phyloP scores from a whole-genome alignment of 2,329 filamentous ascomycete species.

The Pseudocercospora eumusae region DNA sequence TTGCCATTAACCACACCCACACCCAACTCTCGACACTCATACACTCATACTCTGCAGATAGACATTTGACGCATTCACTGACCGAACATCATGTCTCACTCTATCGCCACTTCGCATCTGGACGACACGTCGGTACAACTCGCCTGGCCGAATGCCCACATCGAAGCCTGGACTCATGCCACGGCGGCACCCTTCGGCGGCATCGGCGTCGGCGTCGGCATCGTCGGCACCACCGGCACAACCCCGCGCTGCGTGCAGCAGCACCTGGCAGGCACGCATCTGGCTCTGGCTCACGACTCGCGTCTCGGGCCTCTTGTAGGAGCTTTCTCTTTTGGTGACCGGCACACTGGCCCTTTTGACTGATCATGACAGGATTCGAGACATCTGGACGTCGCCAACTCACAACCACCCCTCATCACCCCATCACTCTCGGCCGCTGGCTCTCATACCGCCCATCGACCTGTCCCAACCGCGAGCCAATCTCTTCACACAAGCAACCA shows the following conservation, averaged over 20 bases:
- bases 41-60: neutral
- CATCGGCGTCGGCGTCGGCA: conserved; percentile 10
- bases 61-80: conserved; percentile 12
- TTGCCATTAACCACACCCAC: neutral
- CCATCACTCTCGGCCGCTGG: conserved; percentile 19
- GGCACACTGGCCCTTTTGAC: conserved; percentile 22
- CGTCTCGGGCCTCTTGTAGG: conserved; percentile 27
- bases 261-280: conserved; percentile 13
- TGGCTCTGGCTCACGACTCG: conserved; percentile 13
- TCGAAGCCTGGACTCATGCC: conserved; percentile 1
- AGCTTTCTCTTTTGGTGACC: conserved; percentile 21
- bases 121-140: neutral
- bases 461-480: conserved; percentile 17
- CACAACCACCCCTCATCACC: conserved; percentile 22
- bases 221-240: conserved; percentile 6
- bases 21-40: neutral
- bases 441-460: conserved; percentile 18
- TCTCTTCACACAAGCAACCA: conserved; percentile 18
- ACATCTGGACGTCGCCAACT: conserved; percentile 19
- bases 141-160: neutral
- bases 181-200: conserved; percentile 4
- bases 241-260: conserved; percentile 24
- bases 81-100: conserved; percentile 13
- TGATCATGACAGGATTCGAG: conserved; percentile 27
- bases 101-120: neutral